phyloP scores from a whole-genome alignment of 345 rosid species.

The Brassica carinata region DNA sequence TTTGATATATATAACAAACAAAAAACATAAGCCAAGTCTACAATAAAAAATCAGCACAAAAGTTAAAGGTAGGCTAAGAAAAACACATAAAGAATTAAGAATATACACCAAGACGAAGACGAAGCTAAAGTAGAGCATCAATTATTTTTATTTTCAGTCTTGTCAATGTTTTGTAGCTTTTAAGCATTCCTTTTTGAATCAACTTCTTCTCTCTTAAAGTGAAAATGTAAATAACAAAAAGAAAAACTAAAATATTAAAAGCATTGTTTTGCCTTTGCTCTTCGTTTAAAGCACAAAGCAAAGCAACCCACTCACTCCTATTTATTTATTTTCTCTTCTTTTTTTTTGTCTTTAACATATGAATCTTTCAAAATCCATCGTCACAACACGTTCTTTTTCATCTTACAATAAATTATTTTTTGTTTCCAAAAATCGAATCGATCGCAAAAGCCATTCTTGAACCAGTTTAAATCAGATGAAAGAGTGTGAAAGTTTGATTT shows the following conservation, averaged over 20 bases:
- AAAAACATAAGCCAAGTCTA: background rate
- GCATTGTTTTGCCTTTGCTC: slow-evolving; percentile 35
- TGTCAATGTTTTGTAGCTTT: slow-evolving; percentile 9
- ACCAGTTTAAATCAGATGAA: background rate
- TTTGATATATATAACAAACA: background rate
- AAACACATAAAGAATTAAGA: slow-evolving; percentile 34
- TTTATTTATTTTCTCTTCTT: background rate
- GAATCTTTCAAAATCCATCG: slow-evolving; percentile 28
- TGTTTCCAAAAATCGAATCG: background rate
- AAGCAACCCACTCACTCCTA: slow-evolving; percentile 31
- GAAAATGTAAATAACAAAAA: background rate
- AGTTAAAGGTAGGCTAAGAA: slow-evolving; percentile 21
- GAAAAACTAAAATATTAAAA: slow-evolving; percentile 17
- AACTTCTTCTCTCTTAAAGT: background rate
- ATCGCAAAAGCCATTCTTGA: background rate
- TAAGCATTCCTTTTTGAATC: slow-evolving; percentile 15
- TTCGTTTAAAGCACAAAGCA: slow-evolving; percentile 41
- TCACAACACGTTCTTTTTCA: slow-evolving; percentile 12
- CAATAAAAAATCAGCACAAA: slow-evolving; percentile 6
- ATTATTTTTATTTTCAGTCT: slow-evolving; percentile 8
- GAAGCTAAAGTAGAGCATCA: slow-evolving; percentile 28
- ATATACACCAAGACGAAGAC: slow-evolving; percentile 23
- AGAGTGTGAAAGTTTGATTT: no score
- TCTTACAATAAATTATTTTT: background rate
- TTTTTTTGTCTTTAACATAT: background rate